Evolutionary conservation across 805 yeast species (phyloP), one percentile per base, ranked within the genome.

Genomic region (Candida taoyuanica): DNA sequence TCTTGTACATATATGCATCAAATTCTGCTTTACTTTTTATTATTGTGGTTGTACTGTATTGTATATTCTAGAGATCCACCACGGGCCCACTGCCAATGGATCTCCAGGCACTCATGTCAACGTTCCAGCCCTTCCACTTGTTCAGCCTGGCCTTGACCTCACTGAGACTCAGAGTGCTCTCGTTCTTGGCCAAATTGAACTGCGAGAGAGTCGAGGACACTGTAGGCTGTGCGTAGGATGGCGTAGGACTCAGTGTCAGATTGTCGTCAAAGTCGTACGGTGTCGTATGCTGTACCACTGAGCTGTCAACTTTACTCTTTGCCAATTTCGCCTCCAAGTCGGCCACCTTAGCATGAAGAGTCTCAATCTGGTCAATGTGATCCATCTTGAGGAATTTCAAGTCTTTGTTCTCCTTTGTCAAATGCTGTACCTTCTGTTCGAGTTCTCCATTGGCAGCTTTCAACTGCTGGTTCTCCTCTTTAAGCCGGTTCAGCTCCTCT

Each of bases 31-130:
- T 21, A 11, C 24, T 8, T 21, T 21, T 11, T 21, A 21, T 21
- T n/a, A n/a, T n/a, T n/a, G n/a, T n/a, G n/a, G n/a, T n/a, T n/a
- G n/a, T n/a, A n/a, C n/a, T n/a, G n/a, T n/a, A n/a, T n/a, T 7
- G 12, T 21, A 20, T 21, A 17, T 17, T 17, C 15, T 18, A 30
- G 29, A 29, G 28, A 4, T 76, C 78, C 12, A 81, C 64, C 5
- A 71, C 55, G 3, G 85, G 80, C 3, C 88, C 88, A 36, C 72
- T 64, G 1, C 86, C 87, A 14, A 76, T 67, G 36, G 80, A 73
- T 54, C 82, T 71, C 97, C 97, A 89, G 12, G 58, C 51, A 18
- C 85, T 71, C 94, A 89, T 85, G 53, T 89, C 96, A 3, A 87
- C 73, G 53, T 82, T 86, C 88, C 89, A 89, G 34, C 76, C 78